Conservation (phyloP, 2,329 filamentous ascomycete genomes). For the Colletotrichum somersetense region DNA sequence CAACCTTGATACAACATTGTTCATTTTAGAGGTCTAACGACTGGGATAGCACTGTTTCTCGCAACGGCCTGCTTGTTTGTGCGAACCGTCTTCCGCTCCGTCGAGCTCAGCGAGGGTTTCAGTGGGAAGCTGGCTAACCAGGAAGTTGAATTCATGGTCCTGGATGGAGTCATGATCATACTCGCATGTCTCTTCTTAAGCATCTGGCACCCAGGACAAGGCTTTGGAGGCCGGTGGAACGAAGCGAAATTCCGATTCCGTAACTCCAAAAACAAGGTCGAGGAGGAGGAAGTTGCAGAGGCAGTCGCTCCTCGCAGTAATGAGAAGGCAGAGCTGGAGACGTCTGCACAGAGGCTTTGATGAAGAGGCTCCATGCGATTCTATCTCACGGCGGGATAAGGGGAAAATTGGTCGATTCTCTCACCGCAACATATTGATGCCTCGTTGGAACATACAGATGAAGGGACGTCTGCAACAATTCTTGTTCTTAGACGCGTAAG, state of each 20-base stretch:
- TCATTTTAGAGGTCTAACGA: neutral
- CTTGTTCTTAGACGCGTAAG: neutral
- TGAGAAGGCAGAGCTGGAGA: neutral
- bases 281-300: neutral
- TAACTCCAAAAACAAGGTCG: neutral
- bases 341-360: neutral
- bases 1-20: neutral
- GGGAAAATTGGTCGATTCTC: neutral
- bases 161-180: conserved; percentile 21
- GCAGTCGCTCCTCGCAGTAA: no score
- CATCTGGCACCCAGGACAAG: conserved; percentile 15
- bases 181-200: conserved; percentile 9
- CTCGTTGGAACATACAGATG: neutral
- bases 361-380: neutral
- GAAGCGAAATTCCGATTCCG: conserved; percentile 25
- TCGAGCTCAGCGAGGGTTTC: conserved; percentile 22
- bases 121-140: conserved; percentile 17
- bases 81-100: conserved; percentile 18
- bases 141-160: conserved; percentile 24
- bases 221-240: conserved; percentile 17
- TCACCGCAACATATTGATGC: neutral
- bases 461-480: neutral
- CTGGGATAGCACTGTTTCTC: neutral
- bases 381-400: neutral
- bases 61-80: conserved; percentile 19